Evolutionary conservation across 208 protist genomes (phyloP).

Genomic region (Trypanosoma boissoni): DNA sequence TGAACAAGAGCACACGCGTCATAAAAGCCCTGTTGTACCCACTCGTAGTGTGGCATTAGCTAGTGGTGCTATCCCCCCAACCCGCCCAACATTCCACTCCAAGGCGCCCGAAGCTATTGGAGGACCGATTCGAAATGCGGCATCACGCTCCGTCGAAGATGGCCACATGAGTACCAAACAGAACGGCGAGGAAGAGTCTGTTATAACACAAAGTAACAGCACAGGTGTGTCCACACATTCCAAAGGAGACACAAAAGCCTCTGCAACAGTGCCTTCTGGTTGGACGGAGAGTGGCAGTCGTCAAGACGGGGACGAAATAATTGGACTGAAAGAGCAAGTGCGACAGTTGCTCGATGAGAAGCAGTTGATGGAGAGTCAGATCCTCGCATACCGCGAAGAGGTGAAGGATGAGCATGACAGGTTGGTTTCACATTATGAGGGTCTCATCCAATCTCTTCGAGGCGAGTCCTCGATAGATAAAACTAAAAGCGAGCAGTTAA

Average conservation of each 20-base stretch:
- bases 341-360: conserved; percentile 29
- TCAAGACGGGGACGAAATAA: not conserved
- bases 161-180: no score
- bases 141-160: no score
- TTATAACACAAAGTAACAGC: no score
- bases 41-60: no score
- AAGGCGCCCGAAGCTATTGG: no score
- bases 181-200: no score
- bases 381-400: conserved; percentile 39
- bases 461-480: not conserved
- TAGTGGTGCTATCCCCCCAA: no score
- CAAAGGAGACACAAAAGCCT: not conserved
- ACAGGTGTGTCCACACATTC: no score
- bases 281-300: not conserved
- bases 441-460: conserved; percentile 12
- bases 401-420: conserved; percentile 32
- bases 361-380: conserved; percentile 21
- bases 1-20: not conserved
- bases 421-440: conserved; percentile 48
- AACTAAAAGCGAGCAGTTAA: not conserved
- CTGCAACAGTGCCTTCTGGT: not conserved
- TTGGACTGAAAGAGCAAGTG: conserved; percentile 20
- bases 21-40: no score
- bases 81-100: no score
- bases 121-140: no score